These are phyloP conservation scores for Phytophthora idaei DNA, from an alignment of 352 stramenopile species.

Conservation along the genomic window DNA sequence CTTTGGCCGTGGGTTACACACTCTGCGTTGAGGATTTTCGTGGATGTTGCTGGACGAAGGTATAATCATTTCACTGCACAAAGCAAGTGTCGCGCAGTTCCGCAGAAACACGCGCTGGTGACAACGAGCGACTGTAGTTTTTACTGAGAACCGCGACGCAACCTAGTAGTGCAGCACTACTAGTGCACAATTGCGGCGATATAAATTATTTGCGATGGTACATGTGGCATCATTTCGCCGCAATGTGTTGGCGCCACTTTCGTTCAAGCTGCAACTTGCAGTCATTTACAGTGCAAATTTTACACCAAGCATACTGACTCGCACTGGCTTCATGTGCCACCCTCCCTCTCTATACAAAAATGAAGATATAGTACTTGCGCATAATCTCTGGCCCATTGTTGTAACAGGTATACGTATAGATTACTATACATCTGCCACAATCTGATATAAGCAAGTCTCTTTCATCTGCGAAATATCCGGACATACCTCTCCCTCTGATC, in stretches of 20 bases:
- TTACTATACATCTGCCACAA: slow-evolving; percentile 6
- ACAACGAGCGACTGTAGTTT: not conserved
- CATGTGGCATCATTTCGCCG: not conserved
- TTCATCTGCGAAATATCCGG: slow-evolving; percentile 4
- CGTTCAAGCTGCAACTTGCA: slow-evolving; percentile 4
- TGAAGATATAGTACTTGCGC: slow-evolving; percentile 22
- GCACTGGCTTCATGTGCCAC: slow-evolving; percentile 21
- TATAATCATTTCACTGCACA: slow-evolving; percentile 2
- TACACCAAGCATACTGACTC: not conserved
- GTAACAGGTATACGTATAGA: slow-evolving; percentile 14
- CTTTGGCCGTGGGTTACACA: not conserved
- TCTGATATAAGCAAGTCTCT: slow-evolving; percentile 20
- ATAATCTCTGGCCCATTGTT: slow-evolving; percentile 4
- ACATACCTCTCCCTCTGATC: slow-evolving; percentile 9
- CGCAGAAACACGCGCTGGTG: slow-evolving; percentile 26
- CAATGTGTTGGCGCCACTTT: not conserved
- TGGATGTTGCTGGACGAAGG: slow-evolving; percentile 17
- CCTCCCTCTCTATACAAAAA: slow-evolving; percentile 4
- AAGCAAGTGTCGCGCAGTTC: slow-evolving; percentile 9
- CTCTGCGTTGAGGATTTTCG: not conserved
- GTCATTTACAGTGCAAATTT: not conserved
- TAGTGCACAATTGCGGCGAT: no score
- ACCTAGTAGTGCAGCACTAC: no score
- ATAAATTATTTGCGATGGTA: not conserved
- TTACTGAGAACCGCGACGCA: not conserved